Conservation (phyloP, 148 eudicot genomes). For the Chenopodium berlandieri region DNA sequence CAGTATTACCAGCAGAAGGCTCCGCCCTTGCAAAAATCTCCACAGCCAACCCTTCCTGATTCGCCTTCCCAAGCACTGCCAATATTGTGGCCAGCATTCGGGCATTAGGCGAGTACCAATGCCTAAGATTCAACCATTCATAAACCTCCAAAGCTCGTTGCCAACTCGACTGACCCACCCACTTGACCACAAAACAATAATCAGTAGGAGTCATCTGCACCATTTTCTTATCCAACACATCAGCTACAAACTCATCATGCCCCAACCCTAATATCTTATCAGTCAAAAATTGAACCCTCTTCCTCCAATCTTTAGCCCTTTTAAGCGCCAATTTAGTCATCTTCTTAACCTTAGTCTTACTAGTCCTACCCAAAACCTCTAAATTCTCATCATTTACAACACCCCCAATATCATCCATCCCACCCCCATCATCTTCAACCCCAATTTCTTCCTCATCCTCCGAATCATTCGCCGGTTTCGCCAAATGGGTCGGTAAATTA, state of each 20-base stretch:
- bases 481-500: conserved; percentile 24
- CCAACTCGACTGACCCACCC: conserved; percentile 84
- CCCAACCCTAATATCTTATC: conserved; percentile 65
- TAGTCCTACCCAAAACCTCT: conserved; percentile 55
- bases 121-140: conserved; percentile 86
- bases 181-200: conserved; percentile 86
- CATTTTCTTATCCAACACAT: conserved; percentile 67
- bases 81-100: conserved; percentile 84
- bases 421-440: conserved; percentile 26
- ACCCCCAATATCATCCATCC: conserved; percentile 7
- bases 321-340: conserved; percentile 83
- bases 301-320: conserved; percentile 89
- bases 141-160: conserved; percentile 86
- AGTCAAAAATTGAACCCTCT: conserved; percentile 73
- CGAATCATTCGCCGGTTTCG: conserved; percentile 10
- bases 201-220: conserved; percentile 92
- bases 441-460: conserved; percentile 21
- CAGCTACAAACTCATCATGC: conserved; percentile 77
- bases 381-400: conserved; percentile 43
- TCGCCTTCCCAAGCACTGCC: conserved; percentile 89
- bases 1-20: conserved; percentile 59
- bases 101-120: conserved; percentile 82
- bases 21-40: conserved; percentile 76
- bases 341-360: conserved; percentile 70
- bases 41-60: conserved; percentile 75